A percentile compares a stretch with the other conserved stretches of the same genome.
These are phyloP conservation scores for Microbotryum intermedium DNA, from an alignment of 1,284 basidiomycete genomes.

Conservation along the genomic window DNA sequence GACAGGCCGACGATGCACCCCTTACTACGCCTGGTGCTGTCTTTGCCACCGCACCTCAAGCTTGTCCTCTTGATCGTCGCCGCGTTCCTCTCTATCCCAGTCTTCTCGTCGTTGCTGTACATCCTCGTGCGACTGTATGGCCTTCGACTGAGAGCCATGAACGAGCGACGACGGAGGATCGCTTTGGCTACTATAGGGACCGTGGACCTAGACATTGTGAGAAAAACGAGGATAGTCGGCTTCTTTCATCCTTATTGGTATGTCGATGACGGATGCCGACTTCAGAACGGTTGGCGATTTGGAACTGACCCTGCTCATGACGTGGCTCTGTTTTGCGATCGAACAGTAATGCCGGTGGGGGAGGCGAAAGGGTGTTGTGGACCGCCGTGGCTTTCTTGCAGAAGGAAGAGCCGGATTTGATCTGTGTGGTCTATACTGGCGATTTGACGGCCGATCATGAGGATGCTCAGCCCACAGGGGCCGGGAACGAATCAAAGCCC, in stretches of 20 bases:
- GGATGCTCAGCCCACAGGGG: too few relatives aligned
- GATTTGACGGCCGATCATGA: slow-evolving; percentile 46
- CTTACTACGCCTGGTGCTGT: background rate
- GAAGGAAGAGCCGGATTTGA: slow-evolving; percentile 55
- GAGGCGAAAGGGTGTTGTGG: slow-evolving; percentile 94
- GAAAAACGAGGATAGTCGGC: slow-evolving; percentile 50
- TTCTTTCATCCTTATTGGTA: slow-evolving; percentile 97
- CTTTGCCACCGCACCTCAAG: slow-evolving; percentile 2
- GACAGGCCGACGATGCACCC: background rate
- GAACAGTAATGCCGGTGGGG: slow-evolving; percentile 86
- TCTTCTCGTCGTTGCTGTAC: background rate
- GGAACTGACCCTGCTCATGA: background rate
- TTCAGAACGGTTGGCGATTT: background rate
- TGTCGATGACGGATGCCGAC: slow-evolving; percentile 36
- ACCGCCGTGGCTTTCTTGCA: slow-evolving; percentile 76
- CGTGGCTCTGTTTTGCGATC: background rate
- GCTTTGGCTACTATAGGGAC: background rate
- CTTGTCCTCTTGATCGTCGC: background rate
- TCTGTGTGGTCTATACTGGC: slow-evolving; percentile 86
- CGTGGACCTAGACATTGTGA: background rate
- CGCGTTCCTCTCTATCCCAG: background rate
- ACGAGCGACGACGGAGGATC: background rate
- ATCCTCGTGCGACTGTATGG: background rate
- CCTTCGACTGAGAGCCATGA: background rate
- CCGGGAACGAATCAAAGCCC: too few relatives aligned